Base-by-base conservation (phyloP, 257 asterid species). In the Eustoma russellianum region DNA sequence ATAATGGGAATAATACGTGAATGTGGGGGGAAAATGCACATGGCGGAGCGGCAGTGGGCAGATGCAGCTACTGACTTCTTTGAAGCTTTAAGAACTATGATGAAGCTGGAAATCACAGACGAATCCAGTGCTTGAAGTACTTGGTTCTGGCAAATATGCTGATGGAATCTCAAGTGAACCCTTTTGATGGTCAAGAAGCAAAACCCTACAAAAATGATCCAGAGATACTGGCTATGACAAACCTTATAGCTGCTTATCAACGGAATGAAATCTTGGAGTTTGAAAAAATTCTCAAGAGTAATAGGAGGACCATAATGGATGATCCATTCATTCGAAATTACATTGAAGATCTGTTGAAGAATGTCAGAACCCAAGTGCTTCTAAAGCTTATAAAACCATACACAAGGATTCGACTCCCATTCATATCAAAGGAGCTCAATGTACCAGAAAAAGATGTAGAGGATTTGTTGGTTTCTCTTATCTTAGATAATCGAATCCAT, bases 21-120 rank as follows among this genome's bases (percentile, higher is more conserved):
- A 78, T 92, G 97, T 73, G 98, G 98, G 69, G 98, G 98, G 17
- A 92, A 92, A 77, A 92, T 92, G 98, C 95, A 85, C 59, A 92
- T 88, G 98, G 88, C 97, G 44, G 97, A 92, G 85, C 68, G 97
- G 53, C 95, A 82, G 56, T 92, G 97, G 98, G 80, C 83, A 34
- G 95, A 85, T 6, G 98, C 98, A 40, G 95, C 98, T 52, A 88
- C 98, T 6, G 98, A 92, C 72, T 88, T 92, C 72, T 88, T 92
- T 76, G 97, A 92, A 74, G 98, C 98, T 63, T 92, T 61, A 92
- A 88, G 67, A 88, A 88, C 74, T 88, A 92, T 63, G 98, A 92
- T 69, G 98, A 92, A 82, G 98, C 97, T 48, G 98, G 98, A 64
- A 87, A 82, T 56, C 98, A 88, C 59, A 75, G 98, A 56, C 95